Conservation (phyloP, 169 alveolate genomes). For the Plasmodium malariae region DNA sequence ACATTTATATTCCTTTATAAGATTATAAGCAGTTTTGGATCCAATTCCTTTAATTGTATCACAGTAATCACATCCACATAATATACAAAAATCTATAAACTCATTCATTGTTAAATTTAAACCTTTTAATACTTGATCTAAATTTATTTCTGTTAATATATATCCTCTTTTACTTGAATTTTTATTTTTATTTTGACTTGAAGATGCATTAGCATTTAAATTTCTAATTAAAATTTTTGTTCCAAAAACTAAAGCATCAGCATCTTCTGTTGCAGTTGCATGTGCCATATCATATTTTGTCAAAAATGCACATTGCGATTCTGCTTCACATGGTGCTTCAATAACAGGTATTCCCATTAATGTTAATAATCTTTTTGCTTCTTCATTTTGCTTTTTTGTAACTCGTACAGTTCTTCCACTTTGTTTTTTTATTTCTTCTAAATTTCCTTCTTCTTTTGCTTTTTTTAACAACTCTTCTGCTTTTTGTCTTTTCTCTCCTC, state of each 20-base stretch:
- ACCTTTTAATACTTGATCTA: slow-evolving; percentile 85
- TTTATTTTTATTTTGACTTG: slow-evolving; percentile 75
- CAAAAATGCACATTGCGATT: slow-evolving; percentile 97
- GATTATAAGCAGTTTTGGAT: slow-evolving; percentile 95
- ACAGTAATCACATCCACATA: slow-evolving; percentile 99
- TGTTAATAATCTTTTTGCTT: slow-evolving; percentile 92
- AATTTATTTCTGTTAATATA: slow-evolving; percentile 82
- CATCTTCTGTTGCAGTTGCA: slow-evolving; percentile 98
- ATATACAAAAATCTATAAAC: slow-evolving; percentile 97
- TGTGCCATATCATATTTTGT: slow-evolving; percentile 92
- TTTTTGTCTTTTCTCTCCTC: slow-evolving; percentile 91
- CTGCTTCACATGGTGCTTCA: slow-evolving; percentile 98
- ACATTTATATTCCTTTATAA: slow-evolving; percentile 90
- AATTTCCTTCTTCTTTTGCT: slow-evolving; percentile 94
- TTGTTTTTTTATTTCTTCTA: slow-evolving; percentile 93
- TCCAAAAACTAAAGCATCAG: slow-evolving; percentile 97
- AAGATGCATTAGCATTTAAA: slow-evolving; percentile 80
- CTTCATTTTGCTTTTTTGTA: slow-evolving; percentile 94
- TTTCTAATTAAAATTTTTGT: slow-evolving; percentile 88
- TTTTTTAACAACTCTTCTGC: slow-evolving; percentile 90
- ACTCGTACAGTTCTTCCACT: slow-evolving; percentile 94
- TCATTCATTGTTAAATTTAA: slow-evolving; percentile 91
- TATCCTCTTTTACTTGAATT: slow-evolving; percentile 71
- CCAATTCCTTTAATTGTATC: slow-evolving; percentile 96
- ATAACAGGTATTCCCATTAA: slow-evolving; percentile 96